Evolutionary conservation across 495 filamentous ascomycete species (phyloP), one percentile per base, ranked within the genome.

Genomic region (Penicillium simplicissimum): DNA sequence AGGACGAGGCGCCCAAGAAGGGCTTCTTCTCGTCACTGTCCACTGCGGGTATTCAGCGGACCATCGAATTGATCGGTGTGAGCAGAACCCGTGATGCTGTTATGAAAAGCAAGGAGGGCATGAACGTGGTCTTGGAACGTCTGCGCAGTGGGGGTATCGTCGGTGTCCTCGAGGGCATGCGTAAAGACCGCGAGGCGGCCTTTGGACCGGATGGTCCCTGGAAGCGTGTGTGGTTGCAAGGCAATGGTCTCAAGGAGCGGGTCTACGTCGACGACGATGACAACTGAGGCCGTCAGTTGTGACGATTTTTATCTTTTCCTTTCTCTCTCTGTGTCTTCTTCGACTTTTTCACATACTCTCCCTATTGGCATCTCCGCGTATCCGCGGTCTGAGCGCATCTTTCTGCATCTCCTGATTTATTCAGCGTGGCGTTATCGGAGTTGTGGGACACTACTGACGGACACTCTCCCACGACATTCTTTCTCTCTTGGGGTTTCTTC

Each of bases 111-210:
- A 91, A 93, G 66, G 88, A 97, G 70, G 95, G 96, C 17, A 97
- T 99, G 95, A 90, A 88, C 57, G 86, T 97, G 45, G 94, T 99
- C 15, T 81, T 99, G 25, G 91, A 96, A 74, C 84, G 95, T 37
- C 71, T 98, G 63, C 85, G 95, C 57, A 79, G 82, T 55, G 91
- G 93, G 13, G 90, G 96, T 11, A 85, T 97, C 40, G 89, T 93
- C 28, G 91, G 85, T 19, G 89, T 97, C 17, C 75, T 95, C 43
- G 94, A 97, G 71, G 90, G 90, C 31, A 90, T 94, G 87, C 82
- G 89, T 57, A 77, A 82, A 66, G 91, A 95, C 68, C 76, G 85
- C 17, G 85, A 87, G 59, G 74, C 70, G 15, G 65, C 71, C 9
- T 71, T 82, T 55, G 77, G 79, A 11, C 62, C 69, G 6, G 76